phyloP scores from a whole-genome alignment of 305 asterid genomes.

The Fraxinus sp. region DNA sequence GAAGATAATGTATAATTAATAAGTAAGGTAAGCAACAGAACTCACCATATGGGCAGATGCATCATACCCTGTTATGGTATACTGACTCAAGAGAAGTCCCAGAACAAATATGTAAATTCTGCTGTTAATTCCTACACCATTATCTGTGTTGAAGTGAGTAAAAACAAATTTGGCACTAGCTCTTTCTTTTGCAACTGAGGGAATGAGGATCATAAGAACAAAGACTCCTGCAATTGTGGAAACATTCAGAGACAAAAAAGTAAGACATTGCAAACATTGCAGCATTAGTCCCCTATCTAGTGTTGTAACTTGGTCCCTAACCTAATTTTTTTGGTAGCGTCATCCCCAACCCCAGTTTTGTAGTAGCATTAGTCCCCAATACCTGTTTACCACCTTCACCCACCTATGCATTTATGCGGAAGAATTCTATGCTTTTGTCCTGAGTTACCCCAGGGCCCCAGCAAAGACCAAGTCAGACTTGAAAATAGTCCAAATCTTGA shows the following conservation, averaged over 20 bases:
- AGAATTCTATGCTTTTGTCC: neutral
- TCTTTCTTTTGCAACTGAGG: constrained; percentile 73
- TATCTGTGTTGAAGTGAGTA: constrained; percentile 71
- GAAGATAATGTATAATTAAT: neutral
- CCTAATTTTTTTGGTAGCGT: neutral
- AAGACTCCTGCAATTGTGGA: constrained; percentile 61
- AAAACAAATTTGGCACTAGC: constrained; percentile 76
- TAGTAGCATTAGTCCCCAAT: neutral
- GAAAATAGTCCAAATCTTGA: neutral
- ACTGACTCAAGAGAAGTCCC: constrained; percentile 94
- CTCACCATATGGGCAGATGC: constrained; percentile 95
- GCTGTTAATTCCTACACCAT: constrained; percentile 60
- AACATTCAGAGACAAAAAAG: constrained; percentile 11
- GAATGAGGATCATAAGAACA: constrained; percentile 84
- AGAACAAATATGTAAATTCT: constrained; percentile 67
- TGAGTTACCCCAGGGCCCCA: neutral
- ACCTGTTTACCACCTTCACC: neutral
- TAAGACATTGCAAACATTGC: neutral
- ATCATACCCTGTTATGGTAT: constrained; percentile 79
- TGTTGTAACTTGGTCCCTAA: neutral
- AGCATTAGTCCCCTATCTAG: neutral
- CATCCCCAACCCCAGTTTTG: neutral
- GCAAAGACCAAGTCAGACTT: neutral
- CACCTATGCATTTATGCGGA: neutral
- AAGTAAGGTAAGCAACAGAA: constrained; percentile 12